Percentiles rank a stretch among this genome's conserved stretches.
phyloP scores from a whole-genome alignment of 2,329 filamentous ascomycete species.

The Stemphylium vesicarium region DNA sequence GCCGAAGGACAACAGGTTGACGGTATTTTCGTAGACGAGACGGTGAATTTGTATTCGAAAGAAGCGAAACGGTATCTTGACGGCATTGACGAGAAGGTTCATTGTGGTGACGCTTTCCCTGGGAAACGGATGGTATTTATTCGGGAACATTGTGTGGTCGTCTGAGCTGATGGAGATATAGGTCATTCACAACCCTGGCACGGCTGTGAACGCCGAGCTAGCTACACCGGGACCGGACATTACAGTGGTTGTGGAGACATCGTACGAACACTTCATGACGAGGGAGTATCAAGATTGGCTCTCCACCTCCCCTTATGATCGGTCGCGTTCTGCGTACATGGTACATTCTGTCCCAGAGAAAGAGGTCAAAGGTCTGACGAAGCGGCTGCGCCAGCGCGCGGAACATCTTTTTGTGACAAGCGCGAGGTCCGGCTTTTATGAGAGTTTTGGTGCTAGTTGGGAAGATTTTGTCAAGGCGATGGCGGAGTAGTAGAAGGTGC shows the following conservation, averaged over 20 bases:
- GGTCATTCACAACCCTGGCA: slow-evolving; percentile 42
- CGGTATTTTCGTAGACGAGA: slow-evolving; percentile 62
- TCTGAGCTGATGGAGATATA: slow-evolving; percentile 4
- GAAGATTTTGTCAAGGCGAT: slow-evolving; percentile 27
- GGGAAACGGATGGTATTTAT: slow-evolving; percentile 19
- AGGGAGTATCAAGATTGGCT: slow-evolving; percentile 36
- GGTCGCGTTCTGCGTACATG: slow-evolving; percentile 32
- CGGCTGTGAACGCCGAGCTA: slow-evolving; percentile 28
- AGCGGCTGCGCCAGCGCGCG: slow-evolving; percentile 20
- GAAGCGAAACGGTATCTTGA: slow-evolving; percentile 29
- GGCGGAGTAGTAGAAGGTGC: slow-evolving; percentile 1
- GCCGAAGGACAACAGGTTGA: slow-evolving; percentile 47
- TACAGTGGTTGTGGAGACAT: slow-evolving; percentile 34
- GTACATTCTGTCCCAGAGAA: slow-evolving; percentile 32
- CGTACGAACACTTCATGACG: slow-evolving; percentile 23
- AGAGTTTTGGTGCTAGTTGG: slow-evolving; percentile 33
- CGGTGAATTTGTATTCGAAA: slow-evolving; percentile 42
- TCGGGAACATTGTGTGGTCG: too few species aligned
- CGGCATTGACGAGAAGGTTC: slow-evolving; percentile 22
- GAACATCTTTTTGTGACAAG: slow-evolving; percentile 40
- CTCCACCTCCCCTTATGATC: slow-evolving; percentile 27
- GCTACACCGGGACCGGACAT: slow-evolving; percentile 33
- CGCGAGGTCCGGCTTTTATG: slow-evolving; percentile 25
- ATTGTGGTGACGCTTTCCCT: slow-evolving; percentile 5
- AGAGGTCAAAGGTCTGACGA: slow-evolving; percentile 19